Conservation (phyloP, 2,329 filamentous ascomycete genomes). For the Aureobasidium uvarum region DNA sequence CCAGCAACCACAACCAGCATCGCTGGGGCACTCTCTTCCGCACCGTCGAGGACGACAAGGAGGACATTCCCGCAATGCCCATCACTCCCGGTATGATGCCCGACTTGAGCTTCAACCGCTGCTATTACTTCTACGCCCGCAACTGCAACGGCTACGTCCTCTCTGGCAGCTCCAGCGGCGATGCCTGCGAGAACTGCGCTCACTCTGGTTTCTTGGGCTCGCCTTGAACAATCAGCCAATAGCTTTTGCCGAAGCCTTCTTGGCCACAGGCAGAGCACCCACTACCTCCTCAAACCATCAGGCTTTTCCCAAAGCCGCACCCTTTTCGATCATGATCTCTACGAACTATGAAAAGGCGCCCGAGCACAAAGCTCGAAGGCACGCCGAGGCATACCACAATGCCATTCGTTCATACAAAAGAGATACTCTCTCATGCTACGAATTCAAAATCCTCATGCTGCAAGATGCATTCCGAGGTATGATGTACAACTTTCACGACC, state of each 20-base stretch:
- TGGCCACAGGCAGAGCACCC: background rate
- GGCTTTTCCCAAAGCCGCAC: background rate
- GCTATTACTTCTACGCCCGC: slow-evolving; percentile 41
- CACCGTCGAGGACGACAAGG: slow-evolving; percentile 27
- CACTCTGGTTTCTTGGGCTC: slow-evolving; percentile 30
- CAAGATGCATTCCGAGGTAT: slow-evolving; percentile 20
- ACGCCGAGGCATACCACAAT: slow-evolving; percentile 9
- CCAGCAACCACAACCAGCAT: slow-evolving; percentile 25
- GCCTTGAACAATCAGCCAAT: slow-evolving; percentile 26
- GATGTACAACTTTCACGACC: background rate
- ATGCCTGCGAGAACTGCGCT: slow-evolving; percentile 38
- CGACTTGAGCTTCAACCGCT: slow-evolving; percentile 39
- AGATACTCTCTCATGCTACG: slow-evolving; percentile 1
- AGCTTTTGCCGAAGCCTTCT: background rate
- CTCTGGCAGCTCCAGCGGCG: slow-evolving; percentile 35
- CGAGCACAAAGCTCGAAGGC: slow-evolving; percentile 22
- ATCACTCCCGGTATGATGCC: slow-evolving; percentile 28
- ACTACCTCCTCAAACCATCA: background rate
- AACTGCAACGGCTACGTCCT: slow-evolving; percentile 41
- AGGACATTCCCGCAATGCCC: slow-evolving; percentile 29
- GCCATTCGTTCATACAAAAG: slow-evolving; percentile 12
- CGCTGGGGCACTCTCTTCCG: slow-evolving; percentile 29
- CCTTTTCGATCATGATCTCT: slow-evolving; percentile 11
- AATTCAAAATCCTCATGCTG: slow-evolving; percentile 24
- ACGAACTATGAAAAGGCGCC: slow-evolving; percentile 16